Percentiles rank a stretch among this genome's conserved stretches.
Evolutionary conservation across 169 alveolate genomes (phyloP).

Genomic region (Sarcocystis neurona): DNA sequence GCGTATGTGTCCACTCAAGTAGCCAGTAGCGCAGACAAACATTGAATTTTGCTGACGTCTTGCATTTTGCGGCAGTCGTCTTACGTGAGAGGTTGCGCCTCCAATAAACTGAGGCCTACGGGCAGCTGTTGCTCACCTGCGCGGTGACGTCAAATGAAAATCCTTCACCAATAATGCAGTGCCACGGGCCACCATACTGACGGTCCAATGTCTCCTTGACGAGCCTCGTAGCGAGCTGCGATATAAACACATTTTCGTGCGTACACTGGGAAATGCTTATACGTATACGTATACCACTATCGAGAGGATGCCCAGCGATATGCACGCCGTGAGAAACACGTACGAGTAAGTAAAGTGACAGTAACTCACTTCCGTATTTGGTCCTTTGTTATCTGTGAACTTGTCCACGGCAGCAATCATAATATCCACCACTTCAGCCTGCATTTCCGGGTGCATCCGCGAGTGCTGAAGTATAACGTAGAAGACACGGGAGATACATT

Average conservation of each 20-base stretch:
- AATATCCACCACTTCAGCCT: constrained; percentile 31
- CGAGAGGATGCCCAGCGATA: too few species aligned
- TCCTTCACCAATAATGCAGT: constrained; percentile 80
- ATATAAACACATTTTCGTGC: too few species aligned
- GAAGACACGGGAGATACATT: too few species aligned
- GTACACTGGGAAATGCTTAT: too few species aligned
- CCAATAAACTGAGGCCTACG: neutral
- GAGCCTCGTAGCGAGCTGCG: constrained; percentile 68
- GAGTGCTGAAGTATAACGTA: constrained; percentile 30
- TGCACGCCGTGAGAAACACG: too few species aligned
- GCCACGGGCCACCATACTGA: constrained; percentile 81
- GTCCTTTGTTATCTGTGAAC: constrained; percentile 27
- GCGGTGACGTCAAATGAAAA: constrained; percentile 78
- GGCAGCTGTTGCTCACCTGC: constrained; percentile 59
- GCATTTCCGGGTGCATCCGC: constrained; percentile 19
- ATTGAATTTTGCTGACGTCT: too few species aligned
- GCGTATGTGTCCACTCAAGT: too few species aligned
- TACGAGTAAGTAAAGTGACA: too few species aligned
- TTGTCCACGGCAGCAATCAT: constrained; percentile 17
- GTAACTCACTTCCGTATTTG: constrained; percentile 16
- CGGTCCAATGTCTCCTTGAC: constrained; percentile 77
- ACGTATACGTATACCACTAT: too few species aligned
- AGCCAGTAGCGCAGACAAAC: too few species aligned
- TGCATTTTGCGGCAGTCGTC: too few species aligned
- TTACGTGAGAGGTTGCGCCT: neutral